These are phyloP conservation scores for Scutellaria galericulata DNA, from an alignment of 257 asterid genomes.

Conservation along the genomic window DNA sequence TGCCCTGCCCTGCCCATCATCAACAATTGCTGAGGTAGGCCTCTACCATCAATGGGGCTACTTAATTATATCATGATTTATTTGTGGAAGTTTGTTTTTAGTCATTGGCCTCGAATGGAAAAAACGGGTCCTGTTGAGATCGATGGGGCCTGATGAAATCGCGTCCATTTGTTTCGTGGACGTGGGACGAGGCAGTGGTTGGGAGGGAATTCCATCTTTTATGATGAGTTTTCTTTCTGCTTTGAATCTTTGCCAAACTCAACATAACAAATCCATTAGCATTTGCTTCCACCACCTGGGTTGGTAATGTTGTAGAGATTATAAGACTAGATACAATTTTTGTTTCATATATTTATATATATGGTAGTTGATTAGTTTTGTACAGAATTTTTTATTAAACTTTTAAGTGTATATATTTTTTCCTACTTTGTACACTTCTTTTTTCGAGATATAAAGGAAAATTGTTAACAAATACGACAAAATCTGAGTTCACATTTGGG, in stretches of 20 bases:
- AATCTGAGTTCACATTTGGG: not conserved
- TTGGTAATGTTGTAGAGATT: not conserved
- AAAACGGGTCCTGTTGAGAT: not conserved
- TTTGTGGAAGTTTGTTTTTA: conserved; percentile 4
- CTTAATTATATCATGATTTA: conserved; percentile 19
- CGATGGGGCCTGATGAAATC: conserved; percentile 22
- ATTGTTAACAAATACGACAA: not conserved
- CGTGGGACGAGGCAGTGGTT: conserved; percentile 22
- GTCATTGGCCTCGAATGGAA: conserved; percentile 11
- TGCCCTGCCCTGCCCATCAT: not conserved
- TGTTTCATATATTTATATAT: too few species aligned
- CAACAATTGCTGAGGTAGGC: conserved; percentile 28
- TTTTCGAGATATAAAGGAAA: not conserved
- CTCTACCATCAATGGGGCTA: not conserved
- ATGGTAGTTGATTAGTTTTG: not conserved
- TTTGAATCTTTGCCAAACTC: too few species aligned
- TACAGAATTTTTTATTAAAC: conserved; percentile 19
- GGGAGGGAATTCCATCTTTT: not conserved
- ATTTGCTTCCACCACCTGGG: not conserved
- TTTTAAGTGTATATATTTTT: conserved; percentile 10
- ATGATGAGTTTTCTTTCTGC: too few species aligned
- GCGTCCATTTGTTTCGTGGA: conserved; percentile 2
- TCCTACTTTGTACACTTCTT: conserved; percentile 9
- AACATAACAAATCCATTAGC: not conserved
- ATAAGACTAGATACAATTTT: too few species aligned